Base-by-base conservation (phyloP, 768 basidiomycete species). In the Trametes elegans region DNA sequence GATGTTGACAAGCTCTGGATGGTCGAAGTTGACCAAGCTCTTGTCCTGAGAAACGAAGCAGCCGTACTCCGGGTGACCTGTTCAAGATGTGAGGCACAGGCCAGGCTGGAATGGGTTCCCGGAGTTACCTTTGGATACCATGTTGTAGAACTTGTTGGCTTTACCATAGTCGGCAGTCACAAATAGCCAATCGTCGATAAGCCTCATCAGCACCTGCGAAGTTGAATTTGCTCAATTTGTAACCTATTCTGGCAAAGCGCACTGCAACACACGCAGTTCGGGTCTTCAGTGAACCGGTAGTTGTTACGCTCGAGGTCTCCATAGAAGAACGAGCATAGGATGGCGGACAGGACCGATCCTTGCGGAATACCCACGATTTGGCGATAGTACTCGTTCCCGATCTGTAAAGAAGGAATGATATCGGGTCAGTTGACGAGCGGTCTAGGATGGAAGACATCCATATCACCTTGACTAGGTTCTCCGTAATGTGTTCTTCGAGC, bases 341-440 rank as follows among this genome's bases (percentile, higher is more conserved):
- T 66, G 0, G 89, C 81, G 7, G 94, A 97, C n/a, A 98, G 73
- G n/a, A 94, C 84, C 2, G 95, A 98, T 19, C 97, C 97, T 70
- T 99, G 97, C 1, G 97, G 96, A 21, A 99, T 99, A 2, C 97
- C 97, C 26, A 91, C 81, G n/a, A 79, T 81, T 69, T 99, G 97
- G 11, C 88, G 84, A 66, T 88, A 96, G 65, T 87, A 92, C 36
- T 80, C 71, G n/a, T 72, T 63, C 1, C 89, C 90, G 48, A 97
- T 93, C 93, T 96, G 18, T 57, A 31, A 10, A 6, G 11, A 2
- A 7, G 16, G 11, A 16, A n/a, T 24, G 13, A 8, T n/a, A 6
- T 5, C 21, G 19, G 11, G 13, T 3, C 9, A 21, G 19, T 34
- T 6, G 45, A 1, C 5, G 16, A 18, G 28, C 8, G 23, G 23